phyloP scores from a whole-genome alignment of 805 yeast genomes.

The Saturnispora mendoncae region DNA sequence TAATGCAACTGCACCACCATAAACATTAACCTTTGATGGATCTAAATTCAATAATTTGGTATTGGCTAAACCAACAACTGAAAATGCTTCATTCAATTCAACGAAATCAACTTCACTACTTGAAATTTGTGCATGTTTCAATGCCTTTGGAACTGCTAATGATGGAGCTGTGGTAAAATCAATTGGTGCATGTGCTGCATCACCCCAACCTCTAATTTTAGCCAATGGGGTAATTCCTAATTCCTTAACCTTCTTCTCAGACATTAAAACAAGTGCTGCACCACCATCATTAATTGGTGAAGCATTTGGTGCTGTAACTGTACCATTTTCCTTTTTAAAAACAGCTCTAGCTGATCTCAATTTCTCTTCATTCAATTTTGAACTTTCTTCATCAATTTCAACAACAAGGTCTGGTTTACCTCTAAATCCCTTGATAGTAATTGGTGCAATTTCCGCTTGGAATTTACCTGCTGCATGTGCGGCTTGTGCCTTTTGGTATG shows the following conservation, averaged over 20 bases:
- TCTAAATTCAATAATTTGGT: constrained; percentile 59
- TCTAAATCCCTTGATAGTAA: constrained; percentile 82
- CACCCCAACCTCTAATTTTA: constrained; percentile 90
- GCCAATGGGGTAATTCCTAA: constrained; percentile 85
- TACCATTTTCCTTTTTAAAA: constrained; percentile 88
- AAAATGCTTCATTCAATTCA: constrained; percentile 96
- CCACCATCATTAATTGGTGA: constrained; percentile 97
- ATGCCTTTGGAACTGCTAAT: constrained; percentile 90
- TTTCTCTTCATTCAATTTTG: constrained; percentile 68
- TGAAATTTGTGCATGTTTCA: constrained; percentile 70
- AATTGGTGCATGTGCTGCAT: constrained; percentile 91
- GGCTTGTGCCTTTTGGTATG: constrained; percentile 77
- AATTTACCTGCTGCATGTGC: constrained; percentile 82
- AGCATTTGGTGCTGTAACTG: constrained; percentile 96
- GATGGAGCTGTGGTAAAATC: constrained; percentile 97
- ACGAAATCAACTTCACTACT: constrained; percentile 72
- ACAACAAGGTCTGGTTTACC: constrained; percentile 78
- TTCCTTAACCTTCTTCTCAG: constrained; percentile 78
- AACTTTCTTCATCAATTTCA: constrained; percentile 73
- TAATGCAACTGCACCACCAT: constrained; percentile 94
- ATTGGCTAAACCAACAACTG: constrained; percentile 93
- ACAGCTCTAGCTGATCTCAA: constrained; percentile 84
- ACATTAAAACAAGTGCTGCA: constrained; percentile 85
- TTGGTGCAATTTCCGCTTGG: constrained; percentile 71
- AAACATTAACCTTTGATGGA: constrained; percentile 64